Evolutionary conservation across 2,329 filamentous ascomycete genomes (phyloP), one percentile per base, ranked within the genome.

Genomic region (Aureobasidium mangrovei): DNA sequence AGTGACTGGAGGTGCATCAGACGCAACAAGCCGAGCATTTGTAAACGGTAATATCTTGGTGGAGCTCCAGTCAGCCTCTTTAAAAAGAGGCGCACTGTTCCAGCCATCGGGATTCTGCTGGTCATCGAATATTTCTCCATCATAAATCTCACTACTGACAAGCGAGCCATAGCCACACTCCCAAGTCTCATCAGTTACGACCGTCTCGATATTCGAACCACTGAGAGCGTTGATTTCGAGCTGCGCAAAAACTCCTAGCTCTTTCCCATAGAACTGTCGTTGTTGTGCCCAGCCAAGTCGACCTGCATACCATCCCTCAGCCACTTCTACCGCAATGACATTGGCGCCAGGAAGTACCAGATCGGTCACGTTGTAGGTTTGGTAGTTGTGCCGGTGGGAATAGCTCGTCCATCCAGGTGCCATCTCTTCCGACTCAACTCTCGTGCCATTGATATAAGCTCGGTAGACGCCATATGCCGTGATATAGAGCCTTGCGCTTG

Each of bases 331-430:
- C 0, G 67, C 71, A 33, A 78, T 63, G 0, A 63, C 64, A 59
- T 79, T 79, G 0, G 59, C 41, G 1, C 61, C 62, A 7, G 55
- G 29, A 3, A 52, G 55, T 1, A 80, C 54, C 0, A 76, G 65
- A 0, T 65, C 56, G 0, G 71, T 72, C 1, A 81, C 73, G 56
- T 82, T 76, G 53, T 76, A 78, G 0, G 73, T 76, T 54, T 81
- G 72, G 56, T 81, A 83, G 1, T 71, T 66, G n/a, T 76, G 70
- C 0, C 78, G 69, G 44, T 74, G 64, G 0, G 71, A 64, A 57
- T 81, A 82, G 2, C 71, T 72, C 41, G 74, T 73, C 74, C 77
- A 81, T 0, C 78, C 77, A 0, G 78, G 78, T 24, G 77, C 73
- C 35, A 79, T 58, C 5, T 61, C 56, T 2, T 60, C 54, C 24